Evolutionary conservation across 805 yeast genomes (phyloP).

Genomic region (Hanseniaspora guilliermondii): DNA sequence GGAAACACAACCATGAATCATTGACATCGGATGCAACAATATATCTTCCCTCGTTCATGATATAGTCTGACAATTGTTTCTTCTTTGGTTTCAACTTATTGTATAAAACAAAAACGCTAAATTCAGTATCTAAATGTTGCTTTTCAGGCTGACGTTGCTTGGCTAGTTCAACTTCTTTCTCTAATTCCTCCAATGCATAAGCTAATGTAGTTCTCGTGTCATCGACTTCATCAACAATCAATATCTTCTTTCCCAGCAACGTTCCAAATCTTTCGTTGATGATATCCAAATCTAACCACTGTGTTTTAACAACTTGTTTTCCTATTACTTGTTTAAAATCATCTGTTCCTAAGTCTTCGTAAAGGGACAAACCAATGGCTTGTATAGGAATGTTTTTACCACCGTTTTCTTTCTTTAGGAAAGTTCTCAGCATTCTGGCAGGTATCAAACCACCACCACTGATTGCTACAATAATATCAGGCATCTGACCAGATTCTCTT

Average conservation of each 20-base stretch:
- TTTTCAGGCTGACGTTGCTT: neutral
- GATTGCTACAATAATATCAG: constrained; percentile 52
- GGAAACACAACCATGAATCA: constrained; percentile 79
- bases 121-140: constrained; percentile 44
- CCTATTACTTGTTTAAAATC: constrained; percentile 43
- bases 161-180: constrained; percentile 33
- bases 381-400: constrained; percentile 58
- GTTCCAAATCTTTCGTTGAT: constrained; percentile 57
- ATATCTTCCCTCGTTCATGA: constrained; percentile 55
- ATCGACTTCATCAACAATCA: constrained; percentile 84
- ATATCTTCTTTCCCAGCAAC: constrained; percentile 64
- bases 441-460: constrained; percentile 70
- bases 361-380: constrained; percentile 54
- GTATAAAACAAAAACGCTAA: constrained; percentile 70
- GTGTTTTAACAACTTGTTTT: constrained; percentile 72
- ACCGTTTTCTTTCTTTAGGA: constrained; percentile 40
- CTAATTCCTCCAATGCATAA: constrained; percentile 66
- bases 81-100: constrained; percentile 73
- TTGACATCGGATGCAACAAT: constrained; percentile 62
- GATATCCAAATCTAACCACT: constrained; percentile 78
- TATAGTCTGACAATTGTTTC: constrained; percentile 53
- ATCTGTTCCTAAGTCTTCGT: constrained; percentile 43
- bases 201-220: constrained; percentile 84
- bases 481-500: constrained; percentile 31
- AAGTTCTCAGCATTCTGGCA: constrained; percentile 53